Percentiles rank a stretch among this genome's conserved stretches.
Evolutionary conservation across 192 early-diverging fungal genomes (phyloP).

Genomic region (Coemansia sp.): DNA sequence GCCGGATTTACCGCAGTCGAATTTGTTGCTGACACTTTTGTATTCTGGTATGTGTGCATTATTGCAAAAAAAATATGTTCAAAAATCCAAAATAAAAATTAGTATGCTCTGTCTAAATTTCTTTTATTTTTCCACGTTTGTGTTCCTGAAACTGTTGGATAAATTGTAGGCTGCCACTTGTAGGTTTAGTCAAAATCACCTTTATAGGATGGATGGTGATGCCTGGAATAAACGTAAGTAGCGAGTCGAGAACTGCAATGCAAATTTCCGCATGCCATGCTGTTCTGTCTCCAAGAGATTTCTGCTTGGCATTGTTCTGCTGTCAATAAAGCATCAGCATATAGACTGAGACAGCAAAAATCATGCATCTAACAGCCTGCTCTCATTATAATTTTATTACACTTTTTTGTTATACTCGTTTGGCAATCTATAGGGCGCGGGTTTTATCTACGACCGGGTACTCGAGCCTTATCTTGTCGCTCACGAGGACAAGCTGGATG

Average conservation of each 20-base stretch:
- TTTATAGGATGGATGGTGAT: slow-evolving; percentile 54
- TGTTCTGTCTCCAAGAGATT: slow-evolving; percentile 8
- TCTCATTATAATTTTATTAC: neutral
- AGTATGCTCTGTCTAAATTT: neutral
- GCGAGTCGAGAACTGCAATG: neutral
- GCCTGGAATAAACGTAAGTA: slow-evolving; percentile 54
- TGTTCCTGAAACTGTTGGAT: neutral
- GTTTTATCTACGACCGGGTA: slow-evolving; percentile 49
- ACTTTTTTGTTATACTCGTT: neutral
- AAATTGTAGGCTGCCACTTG: slow-evolving; percentile 51
- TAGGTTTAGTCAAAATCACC: slow-evolving; percentile 45
- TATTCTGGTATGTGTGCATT: slow-evolving; percentile 50
- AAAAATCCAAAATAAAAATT: neutral
- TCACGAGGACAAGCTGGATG: slow-evolving; percentile 43
- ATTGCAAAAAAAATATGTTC: neutral
- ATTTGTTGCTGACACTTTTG: slow-evolving; percentile 51
- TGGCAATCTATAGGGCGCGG: slow-evolving; percentile 36
- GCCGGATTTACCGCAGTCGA: slow-evolving; percentile 51
- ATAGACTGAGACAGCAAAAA: neutral
- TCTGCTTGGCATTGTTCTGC: neutral
- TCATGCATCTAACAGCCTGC: neutral
- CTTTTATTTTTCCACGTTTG: slow-evolving; percentile 1
- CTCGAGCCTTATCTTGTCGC: slow-evolving; percentile 47
- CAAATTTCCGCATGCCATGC: neutral
- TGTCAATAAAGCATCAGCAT: neutral